Base-by-base conservation (phyloP, 495 filamentous ascomycete genomes). In the Penicillium coprophilum region DNA sequence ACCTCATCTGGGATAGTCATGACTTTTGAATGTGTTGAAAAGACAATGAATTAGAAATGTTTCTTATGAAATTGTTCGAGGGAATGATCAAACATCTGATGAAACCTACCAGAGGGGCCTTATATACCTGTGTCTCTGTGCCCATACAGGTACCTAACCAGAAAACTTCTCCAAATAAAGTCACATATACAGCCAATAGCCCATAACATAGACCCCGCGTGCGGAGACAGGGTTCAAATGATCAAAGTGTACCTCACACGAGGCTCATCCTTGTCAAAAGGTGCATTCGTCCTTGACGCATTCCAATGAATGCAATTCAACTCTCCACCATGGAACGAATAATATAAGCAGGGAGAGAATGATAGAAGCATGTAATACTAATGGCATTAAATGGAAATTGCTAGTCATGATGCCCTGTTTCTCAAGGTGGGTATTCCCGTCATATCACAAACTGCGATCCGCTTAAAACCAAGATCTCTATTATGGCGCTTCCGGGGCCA, bases 1-100 rank as follows among this genome's bases (percentile, higher is more conserved):
- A 91, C 87, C 73, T 92, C 88, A 30, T 88, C 85, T 19, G 74
- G 63, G 56, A 75, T 65, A 47, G 74, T 65, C 76, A 78, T 72
- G 15, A 11, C 9, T 44, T 44, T 2, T 27, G 9, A 45, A 17
- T 17, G 0, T 39, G 23, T 50, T 36, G 7, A 17, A 11, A 44
- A 32, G 5, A 3, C 3, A n/a, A n/a, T 6, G n/a, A 7, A 9
- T 38, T n/a, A 9, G 20, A 1, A 5, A 38, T 36, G 17, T 0
- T 50, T 50, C 1, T 40, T 4, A 45, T 17, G 24, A 24, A 34
- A 28, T 4, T 50, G 21, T 3, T 27, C 1, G 23, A 17, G 28
- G 8, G 6, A 45, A 45, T 11, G 9, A 24, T 15, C 6, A 27
- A 13, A 21, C 0, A 5, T 11, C 10, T 1, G 21, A 50, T 15